Evolutionary conservation across 2,329 filamentous ascomycete genomes (phyloP), one percentile per base, ranked within the genome.

Genomic region (Cercospora nicotianae): DNA sequence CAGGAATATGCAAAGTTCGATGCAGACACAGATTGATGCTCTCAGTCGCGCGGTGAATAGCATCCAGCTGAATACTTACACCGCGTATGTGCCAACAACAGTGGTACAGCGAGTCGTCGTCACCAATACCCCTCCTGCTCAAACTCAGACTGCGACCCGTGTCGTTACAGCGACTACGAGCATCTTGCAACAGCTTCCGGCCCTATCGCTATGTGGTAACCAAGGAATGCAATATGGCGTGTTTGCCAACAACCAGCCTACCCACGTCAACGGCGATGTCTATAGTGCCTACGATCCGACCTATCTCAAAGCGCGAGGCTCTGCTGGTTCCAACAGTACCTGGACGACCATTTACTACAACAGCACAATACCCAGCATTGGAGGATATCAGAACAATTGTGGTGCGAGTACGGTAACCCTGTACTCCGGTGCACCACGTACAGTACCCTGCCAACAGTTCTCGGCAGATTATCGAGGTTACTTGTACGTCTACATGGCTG

Each of bases 141-240:
- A 45, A 31, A 67, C 65, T 4, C 45, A 20, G 30, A 64, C 65
- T 16, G 48, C 64, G 1, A 57, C 51, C 8, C 31, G 60, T 3
- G 23, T 51, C 18, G 33, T 51, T 2, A 63, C 60, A 18, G 60
- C 55, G n/a, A 67, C 65, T 10, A 64, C 65, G 23, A 64, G 20
- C 18, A 13, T 60, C 42, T 20, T 36, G 20, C 51, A 55, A 26
- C 51, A 55, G 6, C 51, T 63, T 5, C 66, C 66, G 13, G 63
- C 68, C 8, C 68, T 66, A 33, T 48, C 60, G 5, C 18, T 20
- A 3, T 70, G 68, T 51, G 42, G 36, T 3, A 70, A 70, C 13
- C 66, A 68, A 60, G 68, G 68, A 16, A 60, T 68, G 53, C 60
- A 66, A 31, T 70, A 66, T 55, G 68, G 28, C 8, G 66, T 57